A percentile compares a stretch with the other conserved stretches of the same genome.
phyloP scores from a whole-genome alignment of 768 basidiomycete genomes.

The Neoboletus subvelutipes region DNA sequence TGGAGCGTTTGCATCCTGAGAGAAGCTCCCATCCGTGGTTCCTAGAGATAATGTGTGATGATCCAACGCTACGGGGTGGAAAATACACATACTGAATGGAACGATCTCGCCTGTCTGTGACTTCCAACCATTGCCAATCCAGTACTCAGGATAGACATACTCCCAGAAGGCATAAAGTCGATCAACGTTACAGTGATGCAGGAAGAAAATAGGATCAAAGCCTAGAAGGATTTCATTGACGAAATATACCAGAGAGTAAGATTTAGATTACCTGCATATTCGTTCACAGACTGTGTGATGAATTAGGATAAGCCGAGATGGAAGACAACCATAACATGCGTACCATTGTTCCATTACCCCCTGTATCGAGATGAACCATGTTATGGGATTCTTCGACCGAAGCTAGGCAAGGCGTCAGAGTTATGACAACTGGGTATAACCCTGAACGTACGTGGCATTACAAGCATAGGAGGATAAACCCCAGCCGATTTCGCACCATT shows the following conservation, averaged over 20 bases:
- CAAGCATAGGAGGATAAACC: not conserved
- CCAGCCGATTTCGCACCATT: not conserved
- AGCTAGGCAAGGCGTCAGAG: slow-evolving; percentile 4
- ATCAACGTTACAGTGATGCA: slow-evolving; percentile 21
- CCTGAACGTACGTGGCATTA: slow-evolving; percentile 4
- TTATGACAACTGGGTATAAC: not conserved
- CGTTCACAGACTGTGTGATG: slow-evolving; percentile 10
- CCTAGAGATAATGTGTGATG: not conserved
- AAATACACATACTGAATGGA: slow-evolving; percentile 11
- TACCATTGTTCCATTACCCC: slow-evolving; percentile 21
- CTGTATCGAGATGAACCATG: slow-evolving; percentile 16
- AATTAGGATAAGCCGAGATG: not conserved
- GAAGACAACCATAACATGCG: not conserved
- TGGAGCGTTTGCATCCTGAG: not conserved
- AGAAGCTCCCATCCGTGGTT: not conserved
- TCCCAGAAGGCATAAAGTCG: slow-evolving; percentile 24
- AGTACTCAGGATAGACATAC: slow-evolving; percentile 20
- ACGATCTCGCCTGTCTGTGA: not conserved
- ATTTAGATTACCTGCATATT: slow-evolving; percentile 18
- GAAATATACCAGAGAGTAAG: not conserved
- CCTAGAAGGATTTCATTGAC: not conserved
- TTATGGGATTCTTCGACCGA: slow-evolving; percentile 23
- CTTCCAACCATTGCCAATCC: slow-evolving; percentile 16
- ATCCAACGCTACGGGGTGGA: not conserved
- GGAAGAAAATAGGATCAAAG: slow-evolving; percentile 20